These are phyloP conservation scores for Phytophthora boehmeriae DNA, from an alignment of 352 stramenopile species.

Conservation along the genomic window DNA sequence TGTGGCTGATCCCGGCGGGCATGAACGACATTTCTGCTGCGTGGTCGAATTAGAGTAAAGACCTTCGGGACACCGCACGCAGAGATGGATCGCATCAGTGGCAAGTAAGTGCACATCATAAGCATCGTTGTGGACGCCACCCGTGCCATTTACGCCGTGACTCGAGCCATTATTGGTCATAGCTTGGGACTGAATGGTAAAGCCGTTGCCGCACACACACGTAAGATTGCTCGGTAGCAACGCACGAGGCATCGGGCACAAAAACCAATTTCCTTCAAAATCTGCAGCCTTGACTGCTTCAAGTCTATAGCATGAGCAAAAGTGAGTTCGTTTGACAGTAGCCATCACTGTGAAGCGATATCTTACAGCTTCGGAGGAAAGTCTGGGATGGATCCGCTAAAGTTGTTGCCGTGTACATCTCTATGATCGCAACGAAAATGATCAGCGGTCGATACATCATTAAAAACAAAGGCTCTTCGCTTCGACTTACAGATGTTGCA, in stretches of 20 bases:
- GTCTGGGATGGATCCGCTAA: constrained; percentile 30
- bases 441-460: neutral
- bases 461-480: neutral
- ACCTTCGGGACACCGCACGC: constrained; percentile 39
- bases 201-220: constrained; percentile 41
- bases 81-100: constrained; percentile 23
- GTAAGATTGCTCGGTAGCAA: constrained; percentile 30
- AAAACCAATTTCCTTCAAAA: constrained; percentile 24
- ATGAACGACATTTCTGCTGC: constrained; percentile 41
- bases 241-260: constrained; percentile 18
- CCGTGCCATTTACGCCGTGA: neutral
- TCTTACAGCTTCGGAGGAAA: constrained; percentile 40
- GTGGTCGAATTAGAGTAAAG: constrained; percentile 59
- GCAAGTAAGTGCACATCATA: constrained; percentile 13
- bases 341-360: neutral
- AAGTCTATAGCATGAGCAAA: constrained; percentile 14
- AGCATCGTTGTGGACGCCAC: neutral
- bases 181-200: constrained; percentile 6
- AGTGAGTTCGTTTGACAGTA: neutral
- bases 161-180: neutral
- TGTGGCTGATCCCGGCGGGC: constrained; percentile 33
- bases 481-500: constrained; percentile 56
- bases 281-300: constrained; percentile 14
- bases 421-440: constrained; percentile 18
- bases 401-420: constrained; percentile 40